Percentiles rank a stretch among this genome's conserved stretches.
These are phyloP conservation scores for Urostyla sp. DNA, from an alignment of 73 alveolate species.

Conservation along the genomic window DNA sequence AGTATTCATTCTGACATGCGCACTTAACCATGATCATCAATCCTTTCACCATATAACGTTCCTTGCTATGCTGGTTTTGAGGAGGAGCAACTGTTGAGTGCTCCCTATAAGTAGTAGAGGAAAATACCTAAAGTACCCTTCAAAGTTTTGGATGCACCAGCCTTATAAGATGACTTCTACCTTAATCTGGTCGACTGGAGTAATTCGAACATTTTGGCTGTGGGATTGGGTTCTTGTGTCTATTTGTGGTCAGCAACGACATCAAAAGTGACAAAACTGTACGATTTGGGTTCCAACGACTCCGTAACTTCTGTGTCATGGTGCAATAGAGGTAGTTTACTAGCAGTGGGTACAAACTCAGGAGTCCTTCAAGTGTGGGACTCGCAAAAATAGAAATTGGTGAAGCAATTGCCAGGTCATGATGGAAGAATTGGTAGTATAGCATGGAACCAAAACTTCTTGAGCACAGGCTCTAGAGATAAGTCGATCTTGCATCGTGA, in stretches of 20 bases:
- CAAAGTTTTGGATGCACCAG: conserved; percentile 95
- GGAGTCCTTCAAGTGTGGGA: conserved; percentile 90
- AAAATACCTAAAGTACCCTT: conserved; percentile 89
- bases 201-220: conserved; percentile 86
- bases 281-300: conserved; percentile 70
- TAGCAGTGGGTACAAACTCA: conserved; percentile 90
- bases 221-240: conserved; percentile 83
- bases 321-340: conserved; percentile 67
- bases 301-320: conserved; percentile 71
- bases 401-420: conserved; percentile 81
- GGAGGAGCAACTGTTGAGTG: conserved; percentile 22
- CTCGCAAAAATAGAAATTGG: conserved; percentile 70
- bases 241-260: conserved; percentile 84
- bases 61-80: conserved; percentile 51
- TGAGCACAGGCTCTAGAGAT: conserved; percentile 97
- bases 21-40: too few relatives aligned
- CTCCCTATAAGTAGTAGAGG: conserved; percentile 61
- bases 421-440: conserved; percentile 90
- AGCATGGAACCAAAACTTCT: conserved; percentile 87
- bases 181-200: conserved; percentile 96
- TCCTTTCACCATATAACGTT: conserved; percentile 35
- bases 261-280: conserved; percentile 72
- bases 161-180: conserved; percentile 95
- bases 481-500: conserved; percentile 92
- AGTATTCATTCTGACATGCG: conserved; percentile 5